phyloP scores from a whole-genome alignment of 257 asterid genomes.

The Ilex aquifolium region DNA sequence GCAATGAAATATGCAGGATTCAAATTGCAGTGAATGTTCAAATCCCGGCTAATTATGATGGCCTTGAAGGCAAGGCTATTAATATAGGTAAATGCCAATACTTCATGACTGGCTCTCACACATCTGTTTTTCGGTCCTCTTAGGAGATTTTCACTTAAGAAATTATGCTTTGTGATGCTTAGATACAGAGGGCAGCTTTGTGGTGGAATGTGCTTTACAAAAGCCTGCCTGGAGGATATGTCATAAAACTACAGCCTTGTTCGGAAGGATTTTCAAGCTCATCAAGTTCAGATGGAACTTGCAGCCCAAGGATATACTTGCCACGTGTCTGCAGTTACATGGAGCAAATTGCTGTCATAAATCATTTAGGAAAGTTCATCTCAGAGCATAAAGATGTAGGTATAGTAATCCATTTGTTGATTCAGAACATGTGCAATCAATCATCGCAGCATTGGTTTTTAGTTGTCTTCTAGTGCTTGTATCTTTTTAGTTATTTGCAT shows the following conservation, averaged over 20 bases:
- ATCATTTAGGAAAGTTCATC: slow-evolving; percentile 73
- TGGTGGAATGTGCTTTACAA: slow-evolving; percentile 88
- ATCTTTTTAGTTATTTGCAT: not conserved
- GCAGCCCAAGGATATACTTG: slow-evolving; percentile 60
- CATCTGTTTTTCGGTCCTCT: not conserved
- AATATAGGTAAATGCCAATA: slow-evolving; percentile 52
- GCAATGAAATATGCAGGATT: slow-evolving; percentile 43
- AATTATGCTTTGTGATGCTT: slow-evolving; percentile 12
- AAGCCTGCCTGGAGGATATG: slow-evolving; percentile 85
- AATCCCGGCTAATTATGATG: slow-evolving; percentile 82
- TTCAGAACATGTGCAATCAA: not conserved
- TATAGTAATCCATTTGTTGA: slow-evolving; percentile 17
- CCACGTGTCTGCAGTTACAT: slow-evolving; percentile 80
- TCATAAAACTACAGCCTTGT: slow-evolving; percentile 50
- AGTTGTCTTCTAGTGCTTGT: no score
- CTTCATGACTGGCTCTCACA: not conserved
- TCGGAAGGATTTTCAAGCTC: slow-evolving; percentile 40
- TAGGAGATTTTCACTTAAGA: no score
- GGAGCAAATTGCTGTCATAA: slow-evolving; percentile 79
- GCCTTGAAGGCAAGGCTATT: slow-evolving; percentile 87
- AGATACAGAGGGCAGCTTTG: slow-evolving; percentile 98
- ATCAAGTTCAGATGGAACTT: slow-evolving; percentile 23
- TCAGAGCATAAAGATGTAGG: slow-evolving; percentile 83
- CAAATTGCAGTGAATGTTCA: slow-evolving; percentile 91
- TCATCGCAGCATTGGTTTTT: no score